Evolutionary conservation across 2,329 filamentous ascomycete genomes (phyloP).

Genomic region (Seiridium unicorne): DNA sequence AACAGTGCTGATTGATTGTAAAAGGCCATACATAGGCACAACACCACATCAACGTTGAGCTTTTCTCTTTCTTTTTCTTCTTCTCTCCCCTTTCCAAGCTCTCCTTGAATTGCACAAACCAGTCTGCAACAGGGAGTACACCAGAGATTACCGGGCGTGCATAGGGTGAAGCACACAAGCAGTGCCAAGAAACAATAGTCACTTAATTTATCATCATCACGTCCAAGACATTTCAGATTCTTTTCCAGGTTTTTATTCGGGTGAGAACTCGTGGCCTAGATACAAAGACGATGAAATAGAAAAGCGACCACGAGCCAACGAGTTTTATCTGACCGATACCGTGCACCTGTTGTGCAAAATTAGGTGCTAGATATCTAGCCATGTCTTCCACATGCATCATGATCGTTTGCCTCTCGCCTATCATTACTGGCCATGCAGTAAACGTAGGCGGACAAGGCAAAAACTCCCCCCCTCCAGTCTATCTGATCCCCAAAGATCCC

Average conservation of each 20-base stretch:
- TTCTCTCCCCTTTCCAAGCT: no score
- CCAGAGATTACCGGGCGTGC: no score
- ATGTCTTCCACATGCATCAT: slow-evolving; percentile 29
- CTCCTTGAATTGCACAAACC: no score
- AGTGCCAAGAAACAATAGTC: no score
- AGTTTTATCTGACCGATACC: slow-evolving; percentile 22
- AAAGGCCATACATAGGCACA: no score
- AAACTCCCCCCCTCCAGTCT: slow-evolving; percentile 18
- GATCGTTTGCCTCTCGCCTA: slow-evolving; percentile 23
- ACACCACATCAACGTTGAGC: no score
- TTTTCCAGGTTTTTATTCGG: slow-evolving; percentile 23
- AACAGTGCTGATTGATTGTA: no score
- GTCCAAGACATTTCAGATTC: background rate
- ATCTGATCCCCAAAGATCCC: slow-evolving; percentile 24
- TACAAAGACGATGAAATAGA: slow-evolving; percentile 26
- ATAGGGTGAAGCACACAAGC: no score
- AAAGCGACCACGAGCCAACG: slow-evolving; percentile 24
- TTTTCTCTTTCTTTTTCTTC: no score
- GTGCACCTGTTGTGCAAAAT: slow-evolving; percentile 24
- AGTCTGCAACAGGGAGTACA: no score
- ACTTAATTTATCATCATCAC: background rate
- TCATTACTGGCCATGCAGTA: slow-evolving; percentile 15
- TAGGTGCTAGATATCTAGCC: slow-evolving; percentile 29
- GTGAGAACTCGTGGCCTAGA: slow-evolving; percentile 28
- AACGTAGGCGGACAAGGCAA: slow-evolving; percentile 15